phyloP scores from a whole-genome alignment of 208 protist species.

The Acanthamoeba healyi region DNA sequence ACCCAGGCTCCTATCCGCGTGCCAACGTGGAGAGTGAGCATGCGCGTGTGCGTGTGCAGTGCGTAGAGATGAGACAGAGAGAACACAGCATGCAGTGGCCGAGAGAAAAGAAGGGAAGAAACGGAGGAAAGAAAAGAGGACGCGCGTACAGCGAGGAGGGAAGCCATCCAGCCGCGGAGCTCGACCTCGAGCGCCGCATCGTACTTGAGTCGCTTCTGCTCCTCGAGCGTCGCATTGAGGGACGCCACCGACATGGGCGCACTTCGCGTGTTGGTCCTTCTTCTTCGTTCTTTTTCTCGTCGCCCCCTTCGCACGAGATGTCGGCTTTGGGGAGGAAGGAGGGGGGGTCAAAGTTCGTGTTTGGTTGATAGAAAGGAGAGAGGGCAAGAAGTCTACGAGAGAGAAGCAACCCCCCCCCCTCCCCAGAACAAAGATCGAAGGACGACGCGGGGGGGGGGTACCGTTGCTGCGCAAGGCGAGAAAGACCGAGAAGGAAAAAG shows the following conservation, averaged over 20 bases:
- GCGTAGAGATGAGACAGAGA: background rate
- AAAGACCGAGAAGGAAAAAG: too few relatives aligned
- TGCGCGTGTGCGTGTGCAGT: background rate
- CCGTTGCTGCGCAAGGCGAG: too few relatives aligned
- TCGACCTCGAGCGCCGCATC: slow-evolving; percentile 4
- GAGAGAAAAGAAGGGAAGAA: background rate
- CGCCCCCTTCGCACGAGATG: too few relatives aligned
- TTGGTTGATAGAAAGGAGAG: background rate
- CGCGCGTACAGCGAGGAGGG: background rate
- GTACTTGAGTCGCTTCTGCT: slow-evolving; percentile 55
- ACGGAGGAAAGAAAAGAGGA: background rate
- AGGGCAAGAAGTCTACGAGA: background rate
- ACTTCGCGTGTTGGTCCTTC: background rate
- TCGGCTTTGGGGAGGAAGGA: too few relatives aligned
- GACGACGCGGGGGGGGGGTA: too few relatives aligned
- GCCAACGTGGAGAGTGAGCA: background rate
- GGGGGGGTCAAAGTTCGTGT: too few relatives aligned
- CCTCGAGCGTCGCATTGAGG: slow-evolving; percentile 33
- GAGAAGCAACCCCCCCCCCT: background rate
- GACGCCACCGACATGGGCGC: slow-evolving; percentile 19
- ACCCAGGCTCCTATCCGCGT: background rate
- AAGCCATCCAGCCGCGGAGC: slow-evolving; percentile 44
- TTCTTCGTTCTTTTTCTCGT: too few relatives aligned
- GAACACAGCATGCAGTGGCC: background rate
- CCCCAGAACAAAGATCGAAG: background rate